Evolutionary conservation across 140 eudicot genomes (phyloP).

Genomic region (Bidens hawaiensis): DNA sequence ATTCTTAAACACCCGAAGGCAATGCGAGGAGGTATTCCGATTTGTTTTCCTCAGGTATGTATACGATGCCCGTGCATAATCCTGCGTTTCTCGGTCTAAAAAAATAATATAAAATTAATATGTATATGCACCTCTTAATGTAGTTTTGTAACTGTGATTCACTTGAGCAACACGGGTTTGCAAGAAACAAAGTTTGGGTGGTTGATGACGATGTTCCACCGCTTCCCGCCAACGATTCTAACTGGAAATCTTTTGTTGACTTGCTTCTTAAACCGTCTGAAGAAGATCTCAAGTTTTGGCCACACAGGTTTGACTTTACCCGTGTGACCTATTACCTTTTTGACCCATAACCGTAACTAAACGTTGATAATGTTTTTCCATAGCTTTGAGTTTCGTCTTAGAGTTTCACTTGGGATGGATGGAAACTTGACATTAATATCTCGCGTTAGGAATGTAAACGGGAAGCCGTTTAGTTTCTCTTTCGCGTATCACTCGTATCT

Average conservation of each 20-base stretch:
- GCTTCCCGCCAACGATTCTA: conserved; percentile 50
- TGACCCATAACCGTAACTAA: not conserved
- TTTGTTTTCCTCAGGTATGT: conserved; percentile 89
- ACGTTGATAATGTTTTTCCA: not conserved
- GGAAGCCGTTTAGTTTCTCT: conserved; percentile 88
- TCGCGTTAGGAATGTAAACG: conserved; percentile 77
- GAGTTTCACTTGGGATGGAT: conserved; percentile 68
- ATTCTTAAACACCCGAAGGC: conserved; percentile 70
- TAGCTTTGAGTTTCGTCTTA: conserved; percentile 92
- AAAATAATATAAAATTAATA: too few species aligned
- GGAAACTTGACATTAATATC: conserved; percentile 77
- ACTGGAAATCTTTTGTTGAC: conserved; percentile 65
- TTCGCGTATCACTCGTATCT: conserved; percentile 80
- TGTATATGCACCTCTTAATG: not conserved
- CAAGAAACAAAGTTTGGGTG: conserved; percentile 75
- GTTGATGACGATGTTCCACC: conserved; percentile 79
- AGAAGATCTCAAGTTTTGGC: conserved; percentile 86
- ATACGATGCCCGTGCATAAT: not conserved
- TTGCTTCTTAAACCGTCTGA: conserved; percentile 79
- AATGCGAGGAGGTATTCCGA: conserved; percentile 88
- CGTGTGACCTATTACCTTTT: not conserved
- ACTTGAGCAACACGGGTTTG: conserved; percentile 82
- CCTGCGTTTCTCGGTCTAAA: too few species aligned
- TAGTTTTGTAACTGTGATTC: conserved; percentile 83
- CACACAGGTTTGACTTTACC: conserved; percentile 55